phyloP scores from a whole-genome alignment of 202 grass and related monocot species.

The Carex sylvatica region DNA sequence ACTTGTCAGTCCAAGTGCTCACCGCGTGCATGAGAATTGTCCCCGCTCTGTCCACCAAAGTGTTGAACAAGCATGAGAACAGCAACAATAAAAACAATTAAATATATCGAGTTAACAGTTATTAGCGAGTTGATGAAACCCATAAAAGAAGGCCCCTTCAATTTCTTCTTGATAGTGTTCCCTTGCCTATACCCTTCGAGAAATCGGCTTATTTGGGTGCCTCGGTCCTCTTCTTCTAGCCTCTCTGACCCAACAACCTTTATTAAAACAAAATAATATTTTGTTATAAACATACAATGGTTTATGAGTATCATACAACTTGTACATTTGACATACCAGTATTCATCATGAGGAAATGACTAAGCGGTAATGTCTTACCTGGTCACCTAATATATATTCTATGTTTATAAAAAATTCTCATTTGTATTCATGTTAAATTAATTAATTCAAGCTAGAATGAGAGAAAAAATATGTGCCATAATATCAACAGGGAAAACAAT shows the following conservation, averaged over 20 bases:
- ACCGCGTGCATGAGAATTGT: slow-evolving; percentile 41
- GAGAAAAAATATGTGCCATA: neutral
- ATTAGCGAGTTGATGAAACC: slow-evolving; percentile 75
- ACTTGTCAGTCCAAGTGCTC: slow-evolving; percentile 50
- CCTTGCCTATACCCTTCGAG: slow-evolving; percentile 88
- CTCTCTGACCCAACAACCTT: slow-evolving; percentile 84
- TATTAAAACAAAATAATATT: slow-evolving; percentile 22
- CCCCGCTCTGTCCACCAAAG: slow-evolving; percentile 59
- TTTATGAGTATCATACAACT: neutral
- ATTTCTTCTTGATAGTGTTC: slow-evolving; percentile 83
- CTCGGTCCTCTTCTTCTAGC: slow-evolving; percentile 71
- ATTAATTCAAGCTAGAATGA: neutral
- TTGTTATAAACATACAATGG: neutral
- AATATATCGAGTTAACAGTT: slow-evolving; percentile 67
- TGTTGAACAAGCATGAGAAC: slow-evolving; percentile 60
- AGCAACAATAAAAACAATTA: slow-evolving; percentile 62
- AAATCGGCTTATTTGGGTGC: slow-evolving; percentile 80
- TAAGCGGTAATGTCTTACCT: neutral
- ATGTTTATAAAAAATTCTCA: neutral
- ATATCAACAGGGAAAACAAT: neutral
- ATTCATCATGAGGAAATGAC: neutral
- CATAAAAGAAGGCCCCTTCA: slow-evolving; percentile 77
- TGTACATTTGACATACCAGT: neutral
- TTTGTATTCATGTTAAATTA: neutral
- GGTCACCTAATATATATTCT: neutral